Evolutionary conservation across 331 rosid genomes (phyloP).

Genomic region (Rosa hybrid): DNA sequence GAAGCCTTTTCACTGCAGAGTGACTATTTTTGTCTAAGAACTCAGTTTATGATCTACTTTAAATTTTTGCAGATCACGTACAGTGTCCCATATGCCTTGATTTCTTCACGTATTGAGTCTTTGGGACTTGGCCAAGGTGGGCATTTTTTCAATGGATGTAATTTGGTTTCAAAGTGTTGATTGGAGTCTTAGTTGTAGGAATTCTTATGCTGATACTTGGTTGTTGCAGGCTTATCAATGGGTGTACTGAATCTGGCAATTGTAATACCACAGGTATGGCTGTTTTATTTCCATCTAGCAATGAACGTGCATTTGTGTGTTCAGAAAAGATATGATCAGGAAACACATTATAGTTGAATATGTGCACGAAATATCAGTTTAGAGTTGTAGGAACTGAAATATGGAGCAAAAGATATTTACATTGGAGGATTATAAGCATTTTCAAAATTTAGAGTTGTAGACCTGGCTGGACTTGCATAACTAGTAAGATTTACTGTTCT

Average conservation of each 20-base stretch:
- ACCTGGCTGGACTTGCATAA: not conserved
- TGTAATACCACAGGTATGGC: constrained; percentile 85
- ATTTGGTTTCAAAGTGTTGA: constrained; percentile 14
- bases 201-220: constrained; percentile 35
- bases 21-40: not conserved
- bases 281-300: constrained; percentile 9
- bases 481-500: not conserved
- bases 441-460: not conserved
- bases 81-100: constrained; percentile 90
- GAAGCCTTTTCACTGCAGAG: not conserved
- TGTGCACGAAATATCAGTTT: not conserved
- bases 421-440: not conserved
- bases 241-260: constrained; percentile 94
- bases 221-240: constrained; percentile 77
- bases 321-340: not conserved
- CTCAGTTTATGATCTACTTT: constrained; percentile 10
- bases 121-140: constrained; percentile 94
- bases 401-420: not conserved
- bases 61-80: constrained; percentile 71
- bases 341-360: not conserved
- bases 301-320: not conserved
- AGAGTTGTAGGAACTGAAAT: not conserved
- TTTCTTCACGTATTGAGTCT: constrained; percentile 77
- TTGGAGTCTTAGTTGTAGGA: constrained; percentile 11
- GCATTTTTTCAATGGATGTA: constrained; percentile 16